Conservation (phyloP, 306 rosid genomes). For the Mucuna pruriens region DNA sequence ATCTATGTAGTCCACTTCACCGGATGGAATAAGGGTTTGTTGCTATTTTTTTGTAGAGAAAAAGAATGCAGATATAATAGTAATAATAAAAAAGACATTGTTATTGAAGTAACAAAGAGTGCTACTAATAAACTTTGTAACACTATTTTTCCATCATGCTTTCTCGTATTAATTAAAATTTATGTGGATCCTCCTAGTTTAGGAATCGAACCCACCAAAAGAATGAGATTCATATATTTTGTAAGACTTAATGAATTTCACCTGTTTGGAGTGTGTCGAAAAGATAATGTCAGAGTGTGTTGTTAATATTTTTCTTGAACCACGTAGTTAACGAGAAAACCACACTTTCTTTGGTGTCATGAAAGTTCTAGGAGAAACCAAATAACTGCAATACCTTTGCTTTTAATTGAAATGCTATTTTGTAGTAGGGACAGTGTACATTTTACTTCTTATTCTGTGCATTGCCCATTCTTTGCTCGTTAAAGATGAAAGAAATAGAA, state of each 20-base stretch:
- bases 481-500: not conserved
- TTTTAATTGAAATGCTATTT: slow-evolving; percentile 12
- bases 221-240: not conserved
- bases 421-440: not conserved
- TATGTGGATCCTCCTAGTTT: not conserved
- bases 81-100: not conserved
- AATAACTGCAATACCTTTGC: not conserved
- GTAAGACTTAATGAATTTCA: not conserved
- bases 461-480: not conserved
- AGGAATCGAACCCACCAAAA: not conserved
- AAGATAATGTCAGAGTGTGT: not conserved
- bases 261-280: not conserved
- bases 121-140: not conserved
- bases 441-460: slow-evolving; percentile 1
- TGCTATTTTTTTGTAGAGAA: not conserved
- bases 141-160: not conserved
- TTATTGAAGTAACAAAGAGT: not conserved
- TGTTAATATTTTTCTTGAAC: not conserved
- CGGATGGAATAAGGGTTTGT: not conserved
- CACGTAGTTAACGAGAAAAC: not conserved
- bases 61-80: not conserved
- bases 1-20: not conserved
- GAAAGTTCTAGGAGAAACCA: not conserved
- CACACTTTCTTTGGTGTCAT: not conserved
- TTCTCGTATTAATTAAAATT: not conserved